Evolutionary conservation across 495 filamentous ascomycete species (phyloP).

Genomic region (Aspergillus sclerotiicarbonarius): DNA sequence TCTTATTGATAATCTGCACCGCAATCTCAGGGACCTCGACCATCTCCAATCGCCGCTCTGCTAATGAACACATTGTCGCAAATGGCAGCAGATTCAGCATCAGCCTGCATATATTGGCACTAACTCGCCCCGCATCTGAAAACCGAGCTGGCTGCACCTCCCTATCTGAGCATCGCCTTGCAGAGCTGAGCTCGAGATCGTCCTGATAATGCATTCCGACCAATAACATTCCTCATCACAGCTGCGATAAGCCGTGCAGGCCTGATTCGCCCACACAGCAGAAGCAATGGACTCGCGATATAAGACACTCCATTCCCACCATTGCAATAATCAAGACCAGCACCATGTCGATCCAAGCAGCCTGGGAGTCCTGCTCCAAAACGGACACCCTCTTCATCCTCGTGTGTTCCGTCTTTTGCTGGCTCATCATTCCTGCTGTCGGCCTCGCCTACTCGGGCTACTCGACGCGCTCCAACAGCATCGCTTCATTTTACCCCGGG

Average conservation of each 20-base stretch:
- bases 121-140: neutral
- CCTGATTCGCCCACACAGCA: neutral
- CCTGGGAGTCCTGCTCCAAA: conserved; percentile 32
- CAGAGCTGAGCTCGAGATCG: conserved; percentile 1
- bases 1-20: neutral
- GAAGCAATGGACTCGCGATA: neutral
- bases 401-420: conserved; percentile 43
- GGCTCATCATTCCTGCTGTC: conserved; percentile 42
- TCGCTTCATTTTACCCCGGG: conserved; percentile 47
- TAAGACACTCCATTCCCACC: neutral
- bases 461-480: conserved; percentile 42
- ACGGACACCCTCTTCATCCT: conserved; percentile 44
- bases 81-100: neutral
- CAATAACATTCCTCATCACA: neutral
- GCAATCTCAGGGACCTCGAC: neutral
- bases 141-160: neutral
- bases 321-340: neutral
- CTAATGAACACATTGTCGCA: neutral
- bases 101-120: neutral
- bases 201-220: neutral
- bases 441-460: conserved; percentile 50
- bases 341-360: conserved; percentile 23
- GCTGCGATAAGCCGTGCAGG: conserved; percentile 4
- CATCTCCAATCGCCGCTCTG: neutral
- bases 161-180: neutral